Evolutionary conservation across 768 basidiomycete genomes (phyloP), one percentile per base, ranked within the genome.

Genomic region (Tremella mesenterica): DNA sequence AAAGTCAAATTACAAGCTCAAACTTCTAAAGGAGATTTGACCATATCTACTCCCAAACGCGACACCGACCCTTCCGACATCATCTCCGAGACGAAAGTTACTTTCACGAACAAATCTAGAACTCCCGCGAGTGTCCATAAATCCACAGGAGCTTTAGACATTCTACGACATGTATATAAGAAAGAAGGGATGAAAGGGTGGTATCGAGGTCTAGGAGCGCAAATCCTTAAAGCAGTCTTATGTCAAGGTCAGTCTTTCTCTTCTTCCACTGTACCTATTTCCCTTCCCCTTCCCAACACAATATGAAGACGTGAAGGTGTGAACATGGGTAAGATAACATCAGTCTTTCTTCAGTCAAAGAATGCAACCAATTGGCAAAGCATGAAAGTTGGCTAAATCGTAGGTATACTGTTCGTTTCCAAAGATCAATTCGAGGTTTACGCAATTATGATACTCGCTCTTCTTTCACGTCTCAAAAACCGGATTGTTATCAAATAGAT

Each of bases 121-220:
- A n/a, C n/a, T n/a, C n/a, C n/a, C 34, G 12, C 34, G 18, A 36
- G 34, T 36, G 12, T 12, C 34, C 60, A 50, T 44, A 53, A 47
- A 44, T 36, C 56, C 25, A 21, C 78, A 14, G 87, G 90, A 9
- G 91, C 93, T 1, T 61, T 93, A 16, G 82, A 83, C 44, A 80
- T 96, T 28, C 79, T 99, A 38, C 68, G 74, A 3, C 77, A 82
- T 36, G 85, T 90, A 2, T 84, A 81, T 76, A 76, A 77, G 69
- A 79, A 80, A 51, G 82, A 95, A 66, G 95, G 95, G 0, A 77
- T 90, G 60, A 59, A 76, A n/a, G 95, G 95, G 25, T 93, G 89
- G 89, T 99, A 99, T 73, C 88, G 89, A 85, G 95, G 95, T 10
- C 92, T 99, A 86, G 79, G 85, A 60, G 92, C 95, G 0, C 95